These are phyloP conservation scores for Trichosporon faecale DNA, from an alignment of 1,284 basidiomycete species.

Conservation along the genomic window DNA sequence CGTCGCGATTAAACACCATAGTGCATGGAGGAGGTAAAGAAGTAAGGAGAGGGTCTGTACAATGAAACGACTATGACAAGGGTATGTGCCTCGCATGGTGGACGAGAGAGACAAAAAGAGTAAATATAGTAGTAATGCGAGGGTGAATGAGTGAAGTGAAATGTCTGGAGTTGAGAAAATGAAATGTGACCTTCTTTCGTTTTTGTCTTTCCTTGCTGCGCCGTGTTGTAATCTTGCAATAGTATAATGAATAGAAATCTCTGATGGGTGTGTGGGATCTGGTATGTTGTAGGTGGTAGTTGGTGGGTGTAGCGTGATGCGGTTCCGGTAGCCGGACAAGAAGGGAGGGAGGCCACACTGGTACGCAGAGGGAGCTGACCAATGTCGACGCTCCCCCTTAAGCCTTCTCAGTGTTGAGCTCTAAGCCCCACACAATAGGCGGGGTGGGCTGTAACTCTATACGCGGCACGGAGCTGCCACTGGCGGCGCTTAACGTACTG, in stretches of 20 bases:
- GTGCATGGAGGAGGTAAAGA: neutral
- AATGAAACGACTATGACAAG: constrained; percentile 6
- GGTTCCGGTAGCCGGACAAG: neutral
- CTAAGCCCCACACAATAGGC: constrained; percentile 30
- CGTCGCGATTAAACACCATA: constrained; percentile 3
- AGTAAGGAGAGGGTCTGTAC: constrained; percentile 5
- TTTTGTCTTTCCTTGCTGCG: neutral
- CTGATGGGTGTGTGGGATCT: neutral
- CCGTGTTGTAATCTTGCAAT: neutral
- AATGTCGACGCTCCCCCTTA: neutral
- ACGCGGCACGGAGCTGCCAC: constrained; percentile 21
- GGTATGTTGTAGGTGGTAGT: neutral
- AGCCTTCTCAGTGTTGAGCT: constrained; percentile 6
- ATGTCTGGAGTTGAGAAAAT: neutral
- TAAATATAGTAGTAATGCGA: constrained; percentile 8
- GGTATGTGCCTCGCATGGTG: neutral
- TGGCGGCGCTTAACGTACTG: neutral
- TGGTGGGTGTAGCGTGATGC: neutral
- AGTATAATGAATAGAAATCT: neutral
- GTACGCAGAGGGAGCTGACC: neutral
- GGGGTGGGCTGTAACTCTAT: constrained; percentile 31
- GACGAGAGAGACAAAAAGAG: neutral
- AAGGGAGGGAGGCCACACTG: neutral
- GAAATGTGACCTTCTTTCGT: neutral
- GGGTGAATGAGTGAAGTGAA: neutral